phyloP scores from a whole-genome alignment of 129 eudicot species.

The Centrapalus pauciflorus region DNA sequence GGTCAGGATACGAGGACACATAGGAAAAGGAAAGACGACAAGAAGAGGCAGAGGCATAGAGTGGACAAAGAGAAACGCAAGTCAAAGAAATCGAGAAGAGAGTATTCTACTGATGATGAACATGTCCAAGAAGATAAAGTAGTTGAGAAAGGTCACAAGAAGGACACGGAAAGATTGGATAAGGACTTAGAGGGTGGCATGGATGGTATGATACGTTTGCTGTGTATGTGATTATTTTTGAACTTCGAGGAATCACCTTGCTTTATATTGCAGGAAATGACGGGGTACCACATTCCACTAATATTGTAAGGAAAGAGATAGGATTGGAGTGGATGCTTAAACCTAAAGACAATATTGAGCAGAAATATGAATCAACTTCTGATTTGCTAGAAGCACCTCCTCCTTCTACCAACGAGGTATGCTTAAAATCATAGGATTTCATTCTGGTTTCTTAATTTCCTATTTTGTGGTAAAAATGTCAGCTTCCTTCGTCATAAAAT shows the following conservation, averaged over 20 bases:
- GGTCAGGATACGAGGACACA: slow-evolving; percentile 27
- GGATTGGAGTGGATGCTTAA: slow-evolving; percentile 94
- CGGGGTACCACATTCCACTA: slow-evolving; percentile 9
- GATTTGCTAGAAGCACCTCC: slow-evolving; percentile 46
- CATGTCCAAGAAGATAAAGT: slow-evolving; percentile 19
- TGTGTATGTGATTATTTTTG: background rate
- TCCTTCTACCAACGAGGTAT: slow-evolving; percentile 64
- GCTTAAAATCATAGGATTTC: background rate
- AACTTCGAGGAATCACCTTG: background rate
- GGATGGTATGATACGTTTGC: background rate
- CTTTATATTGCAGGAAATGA: slow-evolving; percentile 15
- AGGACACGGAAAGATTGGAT: slow-evolving; percentile 17
- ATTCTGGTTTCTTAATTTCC: background rate
- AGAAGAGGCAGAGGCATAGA: slow-evolving; percentile 22
- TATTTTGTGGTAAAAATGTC: too few relatives aligned
- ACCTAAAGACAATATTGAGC: slow-evolving; percentile 47
- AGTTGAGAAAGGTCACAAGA: slow-evolving; percentile 3
- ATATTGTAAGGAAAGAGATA: slow-evolving; percentile 60
- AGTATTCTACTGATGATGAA: slow-evolving; percentile 33
- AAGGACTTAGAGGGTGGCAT: slow-evolving; percentile 2
- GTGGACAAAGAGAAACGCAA: slow-evolving; percentile 21
- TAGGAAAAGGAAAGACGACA: slow-evolving; percentile 27
- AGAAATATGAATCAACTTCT: slow-evolving; percentile 21
- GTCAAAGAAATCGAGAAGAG: slow-evolving; percentile 47
- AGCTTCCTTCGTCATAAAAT: too few relatives aligned